Conservation (phyloP, 192 early-diverging fungal genomes). For the Gonapodya sp. region DNA sequence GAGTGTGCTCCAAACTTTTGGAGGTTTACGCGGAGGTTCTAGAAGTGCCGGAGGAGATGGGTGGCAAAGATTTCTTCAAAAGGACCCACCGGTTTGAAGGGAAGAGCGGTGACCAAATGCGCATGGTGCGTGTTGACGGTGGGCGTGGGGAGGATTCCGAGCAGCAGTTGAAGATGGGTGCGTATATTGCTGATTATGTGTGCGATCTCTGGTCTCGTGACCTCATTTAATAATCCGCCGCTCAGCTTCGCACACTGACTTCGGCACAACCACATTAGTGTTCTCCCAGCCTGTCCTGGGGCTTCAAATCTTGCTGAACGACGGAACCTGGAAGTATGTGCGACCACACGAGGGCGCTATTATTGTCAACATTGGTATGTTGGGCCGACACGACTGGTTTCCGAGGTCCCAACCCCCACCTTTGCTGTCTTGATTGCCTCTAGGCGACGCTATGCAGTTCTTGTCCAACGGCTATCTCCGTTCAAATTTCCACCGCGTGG, state of each 20-base stretch:
- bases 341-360: not conserved
- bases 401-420: too few species aligned
- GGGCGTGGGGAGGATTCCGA: not conserved
- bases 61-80: not conserved
- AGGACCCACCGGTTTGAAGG: not conserved
- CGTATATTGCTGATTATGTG: not conserved
- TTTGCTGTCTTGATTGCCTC: not conserved
- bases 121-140: not conserved
- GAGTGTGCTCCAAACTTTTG: not conserved
- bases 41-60: not conserved
- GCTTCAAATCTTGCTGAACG: not conserved
- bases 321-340: slow-evolving; percentile 4
- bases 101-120: not conserved
- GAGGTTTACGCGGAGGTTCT: not conserved
- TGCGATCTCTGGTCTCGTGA: not conserved
- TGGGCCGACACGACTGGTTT: too few species aligned
- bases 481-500: slow-evolving; percentile 3
- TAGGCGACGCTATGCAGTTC: slow-evolving; percentile 4
- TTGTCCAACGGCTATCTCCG: not conserved
- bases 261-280: not conserved
- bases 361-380: slow-evolving; percentile 5
- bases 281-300: not conserved
- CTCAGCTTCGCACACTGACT: slow-evolving; percentile 4
- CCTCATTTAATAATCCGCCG: not conserved
- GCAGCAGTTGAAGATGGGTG: not conserved